phyloP scores from a whole-genome alignment of 805 yeast species.

The Candida montana region DNA sequence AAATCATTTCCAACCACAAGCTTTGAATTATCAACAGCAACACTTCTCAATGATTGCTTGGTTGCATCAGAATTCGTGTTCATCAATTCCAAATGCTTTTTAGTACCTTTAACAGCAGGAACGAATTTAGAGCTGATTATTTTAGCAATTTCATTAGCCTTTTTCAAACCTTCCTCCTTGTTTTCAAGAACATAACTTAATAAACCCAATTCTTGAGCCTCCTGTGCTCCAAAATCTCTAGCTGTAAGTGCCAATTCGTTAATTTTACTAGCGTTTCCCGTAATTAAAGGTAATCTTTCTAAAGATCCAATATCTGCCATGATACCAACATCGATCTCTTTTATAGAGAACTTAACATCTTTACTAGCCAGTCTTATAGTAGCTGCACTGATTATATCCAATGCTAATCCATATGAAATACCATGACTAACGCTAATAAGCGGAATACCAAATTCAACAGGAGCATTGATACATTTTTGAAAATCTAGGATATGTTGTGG shows the following conservation, averaged over 20 bases:
- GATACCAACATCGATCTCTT: slow-evolving; percentile 69
- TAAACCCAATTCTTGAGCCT: slow-evolving; percentile 52
- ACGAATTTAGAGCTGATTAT: slow-evolving; percentile 41
- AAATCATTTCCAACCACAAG: slow-evolving; percentile 14
- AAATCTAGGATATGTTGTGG: slow-evolving; percentile 42
- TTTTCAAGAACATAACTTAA: slow-evolving; percentile 42
- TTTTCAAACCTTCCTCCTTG: slow-evolving; percentile 42
- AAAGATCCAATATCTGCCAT: slow-evolving; percentile 77
- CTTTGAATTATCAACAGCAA: slow-evolving; percentile 48
- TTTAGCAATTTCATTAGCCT: slow-evolving; percentile 43
- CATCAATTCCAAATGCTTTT: slow-evolving; percentile 42
- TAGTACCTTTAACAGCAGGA: slow-evolving; percentile 65
- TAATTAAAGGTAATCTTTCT: slow-evolving; percentile 55
- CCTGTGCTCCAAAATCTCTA: slow-evolving; percentile 45
- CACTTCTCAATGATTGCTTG: slow-evolving; percentile 42
- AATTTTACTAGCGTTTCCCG: slow-evolving; percentile 51
- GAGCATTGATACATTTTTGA: slow-evolving; percentile 50
- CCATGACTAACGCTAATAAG: slow-evolving; percentile 69
- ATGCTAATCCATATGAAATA: slow-evolving; percentile 55
- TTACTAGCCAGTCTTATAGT: slow-evolving; percentile 52
- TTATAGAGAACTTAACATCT: slow-evolving; percentile 50
- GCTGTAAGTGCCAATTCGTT: slow-evolving; percentile 62
- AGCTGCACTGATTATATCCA: slow-evolving; percentile 58
- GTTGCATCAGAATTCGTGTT: slow-evolving; percentile 33
- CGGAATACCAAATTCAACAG: slow-evolving; percentile 45